phyloP scores from a whole-genome alignment of 2,329 filamentous ascomycete species.

The Epichloe gansuensis region DNA sequence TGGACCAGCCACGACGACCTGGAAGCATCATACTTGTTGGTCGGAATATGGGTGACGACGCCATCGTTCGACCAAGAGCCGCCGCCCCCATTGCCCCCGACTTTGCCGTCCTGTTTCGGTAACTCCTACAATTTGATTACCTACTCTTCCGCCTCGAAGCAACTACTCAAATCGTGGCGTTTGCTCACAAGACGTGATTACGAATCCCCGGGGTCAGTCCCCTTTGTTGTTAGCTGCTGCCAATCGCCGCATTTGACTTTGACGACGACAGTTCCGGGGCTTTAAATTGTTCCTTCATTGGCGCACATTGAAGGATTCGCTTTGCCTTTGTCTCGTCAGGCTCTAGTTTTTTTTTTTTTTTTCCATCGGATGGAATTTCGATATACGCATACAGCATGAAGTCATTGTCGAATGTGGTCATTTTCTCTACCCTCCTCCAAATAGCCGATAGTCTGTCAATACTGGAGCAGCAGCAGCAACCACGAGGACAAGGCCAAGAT shows the following conservation, averaged over 20 bases:
- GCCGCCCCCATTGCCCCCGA: not conserved
- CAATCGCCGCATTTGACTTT: not conserved
- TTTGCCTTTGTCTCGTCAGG: not conserved
- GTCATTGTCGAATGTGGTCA: constrained; percentile 15
- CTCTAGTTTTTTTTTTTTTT: not conserved
- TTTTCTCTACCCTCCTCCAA: constrained; percentile 1
- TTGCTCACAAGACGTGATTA: not conserved
- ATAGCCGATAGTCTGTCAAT: constrained; percentile 15
- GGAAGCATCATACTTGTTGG: not conserved
- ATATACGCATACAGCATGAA: constrained; percentile 23
- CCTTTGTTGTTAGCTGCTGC: not conserved
- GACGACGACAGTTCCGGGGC: not conserved
- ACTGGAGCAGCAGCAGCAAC: not conserved
- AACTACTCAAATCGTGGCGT: not conserved
- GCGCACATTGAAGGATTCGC: not conserved
- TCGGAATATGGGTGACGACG: not conserved
- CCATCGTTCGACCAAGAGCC: not conserved
- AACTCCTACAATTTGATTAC: not conserved
- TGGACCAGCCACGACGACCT: not conserved
- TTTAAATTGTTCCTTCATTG: not conserved
- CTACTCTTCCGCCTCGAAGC: not conserved
- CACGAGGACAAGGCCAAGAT: constrained; percentile 15
- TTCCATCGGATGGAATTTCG: not conserved
- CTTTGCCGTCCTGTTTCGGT: not conserved
- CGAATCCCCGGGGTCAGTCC: constrained; percentile 3